Evolutionary conservation across 2,329 filamentous ascomycete species (phyloP), one percentile per base, ranked within the genome.

Genomic region (Blumeria graminis): DNA sequence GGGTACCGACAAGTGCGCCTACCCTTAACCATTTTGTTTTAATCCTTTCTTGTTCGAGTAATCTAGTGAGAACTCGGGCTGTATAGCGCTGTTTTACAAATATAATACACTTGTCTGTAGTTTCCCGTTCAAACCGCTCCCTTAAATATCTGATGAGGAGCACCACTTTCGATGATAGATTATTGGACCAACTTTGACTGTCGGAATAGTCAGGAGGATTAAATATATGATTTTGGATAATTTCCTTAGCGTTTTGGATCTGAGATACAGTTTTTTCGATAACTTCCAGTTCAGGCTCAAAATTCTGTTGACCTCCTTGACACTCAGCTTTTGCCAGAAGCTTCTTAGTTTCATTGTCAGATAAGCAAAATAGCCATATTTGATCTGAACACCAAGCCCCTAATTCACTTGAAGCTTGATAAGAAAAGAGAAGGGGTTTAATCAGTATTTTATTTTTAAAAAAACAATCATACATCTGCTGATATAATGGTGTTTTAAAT

Each of bases 351-450:
- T 82, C 76, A 3, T 78, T 71, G 6, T 85, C 77, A 0, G 75
- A 74, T 22, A 94, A 72, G 11, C 78, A 76, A 35, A 86, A 75
- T 56, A 76, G 72, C 88, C 88, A 94, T 57, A 86, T 81, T 55
- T 80, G 74, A 65, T 98, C 88, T 0, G 87, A 80, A 61, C 84
- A 86, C 90, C 92, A 96, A 2, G 75, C 69, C 0, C 92, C 92
- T 3, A 96, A 72, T 45, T 83, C 74, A 1, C 77, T 74, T 1
- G 77, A 78, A 1, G 81, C 76, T 8, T 74, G 69, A 33, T 71
- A 72, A 0, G 84, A 73, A 59, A 76, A 82, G 56, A 54, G 56
- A 33, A 64, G 65, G 69, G 9, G 70, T 67, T 53, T 70, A 58
- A 5, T 80, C 16, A 67, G 59, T 11, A 67, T 57, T n/a, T 36